A percentile compares a stretch with the other conserved stretches of the same genome.
These are phyloP conservation scores for Asterionellopsis glacialis DNA, from an alignment of 108 stramenopile genomes.

Conservation along the genomic window DNA sequence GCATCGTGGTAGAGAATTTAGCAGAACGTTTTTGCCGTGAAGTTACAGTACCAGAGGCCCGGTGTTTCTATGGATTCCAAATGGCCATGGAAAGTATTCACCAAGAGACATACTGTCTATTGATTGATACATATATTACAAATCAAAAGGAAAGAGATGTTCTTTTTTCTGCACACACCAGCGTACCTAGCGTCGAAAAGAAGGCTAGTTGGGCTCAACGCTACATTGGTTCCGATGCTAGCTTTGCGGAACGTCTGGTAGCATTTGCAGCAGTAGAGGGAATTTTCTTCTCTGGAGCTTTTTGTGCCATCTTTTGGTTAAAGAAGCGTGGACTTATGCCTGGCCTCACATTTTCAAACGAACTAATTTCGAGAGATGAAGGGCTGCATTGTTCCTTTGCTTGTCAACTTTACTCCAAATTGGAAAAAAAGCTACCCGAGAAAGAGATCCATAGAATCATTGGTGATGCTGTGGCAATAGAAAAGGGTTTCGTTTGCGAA, in stretches of 20 bases:
- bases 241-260: constrained; percentile 81
- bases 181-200: constrained; percentile 71
- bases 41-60: constrained; percentile 83
- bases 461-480: constrained; percentile 81
- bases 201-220: constrained; percentile 86
- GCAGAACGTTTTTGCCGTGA: constrained; percentile 82
- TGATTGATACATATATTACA: constrained; percentile 87
- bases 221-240: constrained; percentile 66
- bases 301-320: constrained; percentile 89
- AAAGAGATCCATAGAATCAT: constrained; percentile 81
- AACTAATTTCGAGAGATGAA: constrained; percentile 90
- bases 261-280: constrained; percentile 93
- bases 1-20: constrained; percentile 87
- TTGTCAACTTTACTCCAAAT: constrained; percentile 93
- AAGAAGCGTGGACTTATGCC: constrained; percentile 92
- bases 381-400: constrained; percentile 96
- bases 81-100: constrained; percentile 93
- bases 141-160: constrained; percentile 61
- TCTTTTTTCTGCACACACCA: constrained; percentile 67
- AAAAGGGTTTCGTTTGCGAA: constrained; percentile 89
- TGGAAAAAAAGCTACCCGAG: constrained; percentile 72
- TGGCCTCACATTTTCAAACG: constrained; percentile 88
- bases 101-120: constrained; percentile 81
- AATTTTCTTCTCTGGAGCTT: constrained; percentile 90
- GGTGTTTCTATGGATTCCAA: constrained; percentile 93